Percentiles rank a stretch among this genome's conserved stretches.
These are phyloP conservation scores for Ulota crispa DNA, from an alignment of 225 moss, liverwort and hornwort genomes.

Conservation along the genomic window DNA sequence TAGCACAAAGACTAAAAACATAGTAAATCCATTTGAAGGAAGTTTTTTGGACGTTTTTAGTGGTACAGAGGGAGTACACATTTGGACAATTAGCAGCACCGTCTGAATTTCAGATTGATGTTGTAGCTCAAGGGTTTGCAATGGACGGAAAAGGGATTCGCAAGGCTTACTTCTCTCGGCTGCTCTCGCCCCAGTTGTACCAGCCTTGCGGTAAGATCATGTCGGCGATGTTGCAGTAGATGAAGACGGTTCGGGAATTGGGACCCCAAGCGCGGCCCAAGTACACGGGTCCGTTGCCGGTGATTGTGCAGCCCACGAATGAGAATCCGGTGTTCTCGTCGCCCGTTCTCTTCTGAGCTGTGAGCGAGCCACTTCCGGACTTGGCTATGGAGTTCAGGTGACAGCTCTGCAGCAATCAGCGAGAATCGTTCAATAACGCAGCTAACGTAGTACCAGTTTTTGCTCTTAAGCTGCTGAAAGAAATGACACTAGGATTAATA, in stretches of 20 bases:
- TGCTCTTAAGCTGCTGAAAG: not conserved
- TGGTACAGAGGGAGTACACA: too few species aligned
- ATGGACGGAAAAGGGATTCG: not conserved
- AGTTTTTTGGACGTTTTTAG: too few species aligned
- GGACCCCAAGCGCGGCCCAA: slow-evolving; percentile 74
- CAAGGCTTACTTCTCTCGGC: slow-evolving; percentile 41
- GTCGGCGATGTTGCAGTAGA: slow-evolving; percentile 37
- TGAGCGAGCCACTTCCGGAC: slow-evolving; percentile 45
- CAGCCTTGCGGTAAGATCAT: slow-evolving; percentile 47
- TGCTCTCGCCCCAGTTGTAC: slow-evolving; percentile 52
- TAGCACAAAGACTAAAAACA: too few species aligned
- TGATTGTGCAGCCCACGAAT: slow-evolving; percentile 56
- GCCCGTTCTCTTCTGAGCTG: slow-evolving; percentile 62
- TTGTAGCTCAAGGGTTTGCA: not conserved
- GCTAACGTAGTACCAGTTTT: not conserved
- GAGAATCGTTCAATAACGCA: not conserved
- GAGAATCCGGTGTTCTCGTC: slow-evolving; percentile 53
- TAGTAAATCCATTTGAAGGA: too few species aligned
- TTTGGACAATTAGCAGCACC: too few species aligned
- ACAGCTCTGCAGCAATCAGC: slow-evolving; percentile 39
- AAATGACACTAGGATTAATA: not conserved
- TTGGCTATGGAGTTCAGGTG: slow-evolving; percentile 48
- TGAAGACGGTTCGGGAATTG: slow-evolving; percentile 52
- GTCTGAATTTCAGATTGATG: not conserved
- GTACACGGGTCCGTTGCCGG: slow-evolving; percentile 56